phyloP scores from a whole-genome alignment of 129 eudicot species.

The Sambucus nigra region DNA sequence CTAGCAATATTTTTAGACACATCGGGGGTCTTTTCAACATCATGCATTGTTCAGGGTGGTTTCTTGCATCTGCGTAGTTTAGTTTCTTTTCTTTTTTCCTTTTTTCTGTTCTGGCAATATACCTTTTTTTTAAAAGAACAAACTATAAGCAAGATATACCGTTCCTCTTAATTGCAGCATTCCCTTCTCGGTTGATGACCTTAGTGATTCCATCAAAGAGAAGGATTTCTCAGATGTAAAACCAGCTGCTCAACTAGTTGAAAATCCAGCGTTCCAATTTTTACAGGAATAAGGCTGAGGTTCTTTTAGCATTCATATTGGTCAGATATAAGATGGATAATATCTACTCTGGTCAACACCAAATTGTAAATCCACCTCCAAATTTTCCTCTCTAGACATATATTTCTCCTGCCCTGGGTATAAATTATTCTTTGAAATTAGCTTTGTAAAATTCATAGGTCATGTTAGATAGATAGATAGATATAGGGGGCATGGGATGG shows the following conservation, averaged over 20 bases:
- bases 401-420: not conserved
- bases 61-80: too few species aligned
- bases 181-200: slow-evolving; percentile 52
- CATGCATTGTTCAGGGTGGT: too few species aligned
- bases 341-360: not conserved
- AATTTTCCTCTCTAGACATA: not conserved
- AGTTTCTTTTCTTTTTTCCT: too few species aligned
- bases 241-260: slow-evolving; percentile 43
- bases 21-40: too few species aligned
- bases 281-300: slow-evolving; percentile 35
- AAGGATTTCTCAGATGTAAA: slow-evolving; percentile 48
- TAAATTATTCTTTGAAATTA: not conserved
- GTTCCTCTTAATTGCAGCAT: slow-evolving; percentile 45
- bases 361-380: slow-evolving; percentile 4
- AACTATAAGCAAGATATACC: too few species aligned
- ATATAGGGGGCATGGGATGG: not conserved
- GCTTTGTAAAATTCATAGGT: not conserved
- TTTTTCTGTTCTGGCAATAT: too few species aligned
- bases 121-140: too few species aligned
- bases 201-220: slow-evolving; percentile 29
- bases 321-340: not conserved
- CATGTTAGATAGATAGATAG: not conserved
- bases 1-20: not conserved
- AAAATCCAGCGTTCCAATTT: slow-evolving; percentile 59
- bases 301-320: slow-evolving; percentile 4